Percentiles rank a stretch among this genome's conserved stretches.
Evolutionary conservation across 352 stramenopile species (phyloP).

Genomic region (Globisporangium splendens): DNA sequence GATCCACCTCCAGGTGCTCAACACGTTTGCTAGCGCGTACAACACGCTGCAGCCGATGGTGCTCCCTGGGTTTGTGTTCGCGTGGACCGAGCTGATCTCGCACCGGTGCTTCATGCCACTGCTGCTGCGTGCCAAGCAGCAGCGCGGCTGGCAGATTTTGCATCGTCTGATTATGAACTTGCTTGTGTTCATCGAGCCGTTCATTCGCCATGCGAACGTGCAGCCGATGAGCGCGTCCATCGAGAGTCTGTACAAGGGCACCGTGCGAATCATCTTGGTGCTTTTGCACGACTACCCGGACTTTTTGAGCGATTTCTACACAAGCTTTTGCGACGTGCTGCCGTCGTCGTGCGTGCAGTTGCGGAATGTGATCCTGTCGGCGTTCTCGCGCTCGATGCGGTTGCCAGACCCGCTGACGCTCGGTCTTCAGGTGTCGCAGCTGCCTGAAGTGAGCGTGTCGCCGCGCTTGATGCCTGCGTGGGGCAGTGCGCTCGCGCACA

Average conservation of each 20-base stretch:
- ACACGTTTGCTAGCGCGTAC: slow-evolving; percentile 96
- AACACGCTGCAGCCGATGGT: slow-evolving; percentile 96
- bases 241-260: slow-evolving; percentile 96
- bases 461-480: slow-evolving; percentile 95
- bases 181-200: slow-evolving; percentile 97
- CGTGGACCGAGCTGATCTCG: slow-evolving; percentile 98
- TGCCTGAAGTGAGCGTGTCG: slow-evolving; percentile 95
- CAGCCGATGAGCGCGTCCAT: slow-evolving; percentile 87
- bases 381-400: slow-evolving; percentile 96
- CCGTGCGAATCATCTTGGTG: slow-evolving; percentile 96
- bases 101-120: slow-evolving; percentile 98
- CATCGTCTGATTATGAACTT: slow-evolving; percentile 97
- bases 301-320: slow-evolving; percentile 97
- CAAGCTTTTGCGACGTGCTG: slow-evolving; percentile 98
- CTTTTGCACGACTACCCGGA: slow-evolving; percentile 98
- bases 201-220: slow-evolving; percentile 88
- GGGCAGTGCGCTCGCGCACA: slow-evolving; percentile 88
- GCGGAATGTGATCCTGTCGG: slow-evolving; percentile 97
- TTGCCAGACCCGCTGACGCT: slow-evolving; percentile 97
- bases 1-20: slow-evolving; percentile 94
- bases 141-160: slow-evolving; percentile 96
- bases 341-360: slow-evolving; percentile 97
- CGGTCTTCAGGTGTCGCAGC: slow-evolving; percentile 96
- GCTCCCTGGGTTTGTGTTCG: slow-evolving; percentile 97
- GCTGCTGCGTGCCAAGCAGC: slow-evolving; percentile 90